Percentiles rank a stretch among this genome's conserved stretches.
phyloP scores from a whole-genome alignment of 139 green algal genomes.

The Chlamydomonas asymmetrica region DNA sequence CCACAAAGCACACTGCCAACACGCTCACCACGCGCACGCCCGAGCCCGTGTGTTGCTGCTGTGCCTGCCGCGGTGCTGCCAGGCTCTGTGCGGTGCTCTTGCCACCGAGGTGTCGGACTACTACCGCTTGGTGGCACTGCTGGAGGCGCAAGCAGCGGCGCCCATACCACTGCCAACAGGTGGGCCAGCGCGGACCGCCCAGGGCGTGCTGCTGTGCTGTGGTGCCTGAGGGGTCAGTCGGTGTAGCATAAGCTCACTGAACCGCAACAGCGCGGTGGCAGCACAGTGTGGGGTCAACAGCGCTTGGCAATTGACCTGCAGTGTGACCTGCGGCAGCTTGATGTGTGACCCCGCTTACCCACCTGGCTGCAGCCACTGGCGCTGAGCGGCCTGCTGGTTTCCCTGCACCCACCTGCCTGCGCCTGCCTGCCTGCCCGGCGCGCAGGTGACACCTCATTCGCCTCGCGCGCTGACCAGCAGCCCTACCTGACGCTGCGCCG shows the following conservation, averaged over 20 bases:
- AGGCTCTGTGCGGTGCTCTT: constrained; percentile 68
- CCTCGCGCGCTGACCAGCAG: too few relatives aligned
- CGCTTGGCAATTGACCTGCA: too few relatives aligned
- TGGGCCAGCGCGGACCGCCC: too few relatives aligned
- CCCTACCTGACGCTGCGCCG: constrained; percentile 81
- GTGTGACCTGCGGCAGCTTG: too few relatives aligned
- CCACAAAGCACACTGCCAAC: neutral
- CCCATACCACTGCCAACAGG: constrained; percentile 43
- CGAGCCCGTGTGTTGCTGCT: too few relatives aligned
- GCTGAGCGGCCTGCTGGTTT: neutral
- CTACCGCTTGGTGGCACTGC: constrained; percentile 85
- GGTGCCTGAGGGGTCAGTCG: too few relatives aligned
- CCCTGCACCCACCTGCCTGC: too few relatives aligned
- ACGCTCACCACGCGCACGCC: neutral
- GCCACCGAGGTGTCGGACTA: constrained; percentile 74
- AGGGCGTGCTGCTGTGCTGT: too few relatives aligned
- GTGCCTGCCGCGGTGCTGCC: constrained; percentile 60
- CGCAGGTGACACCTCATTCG: neutral
- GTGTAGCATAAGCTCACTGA: too few relatives aligned
- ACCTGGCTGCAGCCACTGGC: neutral
- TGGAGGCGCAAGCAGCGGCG: constrained; percentile 70
- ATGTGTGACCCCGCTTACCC: too few relatives aligned
- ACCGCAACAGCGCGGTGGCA: too few relatives aligned
- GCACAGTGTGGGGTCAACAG: too few relatives aligned
- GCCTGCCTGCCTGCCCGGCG: neutral